Percentiles rank a stretch among this genome's conserved stretches.
These are phyloP conservation scores for Chondrostereum purpureum DNA, from an alignment of 1,284 basidiomycete species.

Conservation along the genomic window DNA sequence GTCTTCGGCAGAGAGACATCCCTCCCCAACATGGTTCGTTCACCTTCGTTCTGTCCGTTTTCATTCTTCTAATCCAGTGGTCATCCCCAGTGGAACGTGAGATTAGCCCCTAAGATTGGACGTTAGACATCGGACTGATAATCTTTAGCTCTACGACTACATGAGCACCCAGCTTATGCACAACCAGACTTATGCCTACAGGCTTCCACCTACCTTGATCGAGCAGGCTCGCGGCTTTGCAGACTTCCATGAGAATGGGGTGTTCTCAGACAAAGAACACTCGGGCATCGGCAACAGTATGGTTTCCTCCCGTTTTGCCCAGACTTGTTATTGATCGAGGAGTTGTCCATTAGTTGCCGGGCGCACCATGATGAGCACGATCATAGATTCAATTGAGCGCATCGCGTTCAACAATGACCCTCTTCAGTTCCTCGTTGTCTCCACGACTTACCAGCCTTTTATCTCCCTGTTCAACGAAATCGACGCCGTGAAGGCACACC, in stretches of 20 bases:
- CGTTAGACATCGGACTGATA: background rate
- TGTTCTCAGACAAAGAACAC: conserved; percentile 61
- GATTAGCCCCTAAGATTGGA: conserved; percentile 19
- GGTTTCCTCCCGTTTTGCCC: conserved; percentile 19
- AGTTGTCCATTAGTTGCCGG: conserved; percentile 55
- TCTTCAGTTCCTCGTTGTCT: conserved; percentile 68
- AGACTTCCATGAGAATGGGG: conserved; percentile 71
- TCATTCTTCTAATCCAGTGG: background rate
- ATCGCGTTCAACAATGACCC: conserved; percentile 75
- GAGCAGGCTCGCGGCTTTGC: conserved; percentile 68
- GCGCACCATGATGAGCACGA: conserved; percentile 65
- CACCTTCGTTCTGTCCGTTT: too few species aligned
- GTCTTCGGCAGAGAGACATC: conserved; percentile 63
- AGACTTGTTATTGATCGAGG: background rate
- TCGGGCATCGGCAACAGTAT: conserved; percentile 71
- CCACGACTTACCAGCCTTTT: conserved; percentile 86
- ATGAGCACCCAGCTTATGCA: conserved; percentile 71
- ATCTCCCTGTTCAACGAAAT: conserved; percentile 81
- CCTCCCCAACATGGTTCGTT: conserved; percentile 59
- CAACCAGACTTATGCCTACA: conserved; percentile 72
- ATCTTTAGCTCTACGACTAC: conserved; percentile 62
- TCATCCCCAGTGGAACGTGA: conserved; percentile 55
- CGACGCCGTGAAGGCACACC: conserved; percentile 48
- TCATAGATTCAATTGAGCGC: conserved; percentile 64
- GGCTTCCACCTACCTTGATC: conserved; percentile 60